A percentile compares a stretch with the other conserved stretches of the same genome.
Conservation (phyloP, 1,139 yeast genomes). For the Yamadazyma sp. region DNA sequence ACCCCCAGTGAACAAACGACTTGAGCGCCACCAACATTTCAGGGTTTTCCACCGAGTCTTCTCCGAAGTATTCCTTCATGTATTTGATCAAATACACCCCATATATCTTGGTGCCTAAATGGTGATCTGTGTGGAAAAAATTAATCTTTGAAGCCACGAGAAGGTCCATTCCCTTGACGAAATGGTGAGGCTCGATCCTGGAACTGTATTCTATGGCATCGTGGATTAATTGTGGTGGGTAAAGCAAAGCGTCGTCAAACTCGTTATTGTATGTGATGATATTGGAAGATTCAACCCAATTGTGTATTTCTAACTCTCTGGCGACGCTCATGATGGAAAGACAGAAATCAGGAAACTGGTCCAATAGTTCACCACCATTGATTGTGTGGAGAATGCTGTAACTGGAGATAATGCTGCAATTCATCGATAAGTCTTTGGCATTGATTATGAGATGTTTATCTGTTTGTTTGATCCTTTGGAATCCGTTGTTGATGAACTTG, state of each 20-base stretch:
- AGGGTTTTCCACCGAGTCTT: constrained; percentile 37
- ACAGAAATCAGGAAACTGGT: constrained; percentile 43
- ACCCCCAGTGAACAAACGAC: constrained; percentile 60
- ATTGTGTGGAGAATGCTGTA: constrained; percentile 41
- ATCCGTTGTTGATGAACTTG: constrained; percentile 48
- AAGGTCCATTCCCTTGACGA: constrained; percentile 43
- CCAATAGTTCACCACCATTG: constrained; percentile 35
- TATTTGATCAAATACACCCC: constrained; percentile 45
- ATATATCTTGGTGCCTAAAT: constrained; percentile 50
- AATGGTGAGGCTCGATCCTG: constrained; percentile 30
- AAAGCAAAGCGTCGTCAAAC: constrained; percentile 6
- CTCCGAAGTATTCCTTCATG: constrained; percentile 42
- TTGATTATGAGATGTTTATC: constrained; percentile 51
- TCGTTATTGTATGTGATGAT: constrained; percentile 39
- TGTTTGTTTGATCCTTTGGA: constrained; percentile 51
- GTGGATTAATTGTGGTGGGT: constrained; percentile 12
- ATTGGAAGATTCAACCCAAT: constrained; percentile 52
- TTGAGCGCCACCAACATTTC: constrained; percentile 51
- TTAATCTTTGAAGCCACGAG: constrained; percentile 50
- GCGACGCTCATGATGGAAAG: constrained; percentile 53
- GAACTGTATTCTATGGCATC: constrained; percentile 14
- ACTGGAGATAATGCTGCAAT: constrained; percentile 43
- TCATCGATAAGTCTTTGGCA: constrained; percentile 33
- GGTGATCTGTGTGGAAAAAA: constrained; percentile 59
- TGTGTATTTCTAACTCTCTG: constrained; percentile 45